These are phyloP conservation scores for Mycena polygramma DNA, from an alignment of 768 basidiomycete species.

Conservation along the genomic window DNA sequence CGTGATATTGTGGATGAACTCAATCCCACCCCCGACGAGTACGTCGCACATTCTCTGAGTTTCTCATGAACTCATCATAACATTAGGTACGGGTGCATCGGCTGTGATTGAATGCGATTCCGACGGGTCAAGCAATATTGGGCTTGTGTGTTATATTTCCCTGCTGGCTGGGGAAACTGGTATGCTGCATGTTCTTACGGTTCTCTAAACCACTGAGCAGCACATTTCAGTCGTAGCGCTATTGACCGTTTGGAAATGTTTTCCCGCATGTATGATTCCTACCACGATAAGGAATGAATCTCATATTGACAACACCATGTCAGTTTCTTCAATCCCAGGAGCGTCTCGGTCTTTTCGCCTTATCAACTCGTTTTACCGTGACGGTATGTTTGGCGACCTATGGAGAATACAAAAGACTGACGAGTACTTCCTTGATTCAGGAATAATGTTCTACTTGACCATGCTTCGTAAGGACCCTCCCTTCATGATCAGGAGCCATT, in stretches of 20 bases:
- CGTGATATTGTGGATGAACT: background rate
- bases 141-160: background rate
- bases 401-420: background rate
- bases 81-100: background rate
- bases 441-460: slow-evolving; percentile 22
- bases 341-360: background rate
- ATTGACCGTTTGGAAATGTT: slow-evolving; percentile 26
- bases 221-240: slow-evolving; percentile 10
- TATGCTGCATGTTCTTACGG: background rate
- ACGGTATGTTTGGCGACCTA: slow-evolving; percentile 1
- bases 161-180: slow-evolving; percentile 27
- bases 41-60: too few species aligned
- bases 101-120: background rate
- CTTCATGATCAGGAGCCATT: too few species aligned
- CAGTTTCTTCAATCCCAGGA: background rate
- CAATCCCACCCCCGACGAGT: too few species aligned
- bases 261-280: background rate
- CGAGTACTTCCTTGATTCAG: background rate
- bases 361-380: slow-evolving; percentile 24
- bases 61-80: background rate
- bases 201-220: background rate
- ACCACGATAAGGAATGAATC: too few species aligned
- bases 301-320: background rate
- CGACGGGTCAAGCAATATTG: slow-evolving; percentile 10
- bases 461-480: slow-evolving; percentile 21